Evolutionary conservation across 225 moss, liverwort and hornwort genomes (phyloP).

Genomic region (Sphagnum tenellum): DNA sequence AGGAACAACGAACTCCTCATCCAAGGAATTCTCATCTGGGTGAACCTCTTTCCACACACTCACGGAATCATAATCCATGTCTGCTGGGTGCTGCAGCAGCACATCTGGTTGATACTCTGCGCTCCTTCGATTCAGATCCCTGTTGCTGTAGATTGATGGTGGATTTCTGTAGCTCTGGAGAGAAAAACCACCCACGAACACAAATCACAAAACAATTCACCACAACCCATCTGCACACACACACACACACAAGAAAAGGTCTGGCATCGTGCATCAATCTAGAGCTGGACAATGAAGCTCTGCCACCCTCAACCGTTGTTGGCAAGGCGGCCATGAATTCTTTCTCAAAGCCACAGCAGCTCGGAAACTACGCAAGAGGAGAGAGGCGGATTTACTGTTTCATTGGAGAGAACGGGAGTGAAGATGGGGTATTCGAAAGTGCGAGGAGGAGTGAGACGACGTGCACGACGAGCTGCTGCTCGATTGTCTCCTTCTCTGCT

Average conservation of each 20-base stretch:
- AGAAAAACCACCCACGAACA: slow-evolving; percentile 19
- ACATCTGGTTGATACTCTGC: too few species aligned
- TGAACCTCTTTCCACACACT: slow-evolving; percentile 38
- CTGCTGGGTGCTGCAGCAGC: slow-evolving; percentile 8
- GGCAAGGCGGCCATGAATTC: background rate
- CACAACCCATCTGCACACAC: slow-evolving; percentile 1
- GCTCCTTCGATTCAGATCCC: slow-evolving; percentile 10
- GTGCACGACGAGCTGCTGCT: slow-evolving; percentile 1
- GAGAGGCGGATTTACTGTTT: background rate
- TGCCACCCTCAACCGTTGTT: background rate
- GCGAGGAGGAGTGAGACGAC: slow-evolving; percentile 10
- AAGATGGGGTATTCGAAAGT: slow-evolving; percentile 13
- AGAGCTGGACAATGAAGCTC: background rate
- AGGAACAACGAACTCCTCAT: slow-evolving; percentile 14
- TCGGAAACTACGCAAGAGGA: background rate
- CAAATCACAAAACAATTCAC: background rate
- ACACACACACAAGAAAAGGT: background rate
- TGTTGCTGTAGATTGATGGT: slow-evolving; percentile 4
- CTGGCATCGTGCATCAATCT: background rate
- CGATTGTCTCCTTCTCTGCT: background rate
- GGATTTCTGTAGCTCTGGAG: slow-evolving; percentile 14
- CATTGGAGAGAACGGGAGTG: slow-evolving; percentile 13
- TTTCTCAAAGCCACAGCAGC: background rate
- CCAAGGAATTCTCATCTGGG: slow-evolving; percentile 27
- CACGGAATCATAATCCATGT: slow-evolving; percentile 17